These are phyloP conservation scores for Cucumis cinereus DNA, from an alignment of 306 rosid species.

Conservation along the genomic window DNA sequence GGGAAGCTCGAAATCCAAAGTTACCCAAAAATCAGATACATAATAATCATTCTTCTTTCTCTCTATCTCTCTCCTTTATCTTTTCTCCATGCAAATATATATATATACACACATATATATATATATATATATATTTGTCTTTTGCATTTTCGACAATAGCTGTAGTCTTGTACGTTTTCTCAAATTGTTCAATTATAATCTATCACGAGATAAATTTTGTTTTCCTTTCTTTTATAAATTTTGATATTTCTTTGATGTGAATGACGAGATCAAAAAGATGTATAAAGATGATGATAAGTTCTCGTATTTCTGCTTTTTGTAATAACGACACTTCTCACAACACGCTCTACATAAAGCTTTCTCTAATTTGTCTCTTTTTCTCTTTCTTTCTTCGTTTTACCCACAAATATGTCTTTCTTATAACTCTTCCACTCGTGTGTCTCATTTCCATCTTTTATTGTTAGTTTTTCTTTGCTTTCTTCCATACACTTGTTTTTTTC, in stretches of 20 bases:
- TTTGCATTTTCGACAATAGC: too few species aligned
- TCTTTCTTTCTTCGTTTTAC: neutral
- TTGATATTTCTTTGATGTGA: too few species aligned
- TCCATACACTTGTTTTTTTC: neutral
- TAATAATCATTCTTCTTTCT: neutral
- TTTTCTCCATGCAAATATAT: neutral
- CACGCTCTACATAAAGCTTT: neutral
- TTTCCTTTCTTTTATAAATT: too few species aligned
- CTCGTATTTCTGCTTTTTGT: neutral
- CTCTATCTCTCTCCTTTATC: neutral
- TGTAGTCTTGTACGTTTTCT: too few species aligned
- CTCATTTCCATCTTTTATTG: neutral
- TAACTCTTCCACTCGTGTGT: neutral
- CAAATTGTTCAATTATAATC: too few species aligned
- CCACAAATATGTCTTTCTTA: neutral
- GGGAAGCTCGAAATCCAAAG: neutral
- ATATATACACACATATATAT: too few species aligned
- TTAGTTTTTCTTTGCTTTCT: neutral
- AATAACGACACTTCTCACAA: conserved; percentile 3
- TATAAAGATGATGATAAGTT: too few species aligned
- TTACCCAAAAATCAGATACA: neutral
- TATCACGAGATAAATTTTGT: too few species aligned
- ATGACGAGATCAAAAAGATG: too few species aligned
- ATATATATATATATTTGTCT: too few species aligned
- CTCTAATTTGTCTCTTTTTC: neutral